Evolutionary conservation across 805 yeast species (phyloP).

Genomic region (Barnettozyma botsteinii): DNA sequence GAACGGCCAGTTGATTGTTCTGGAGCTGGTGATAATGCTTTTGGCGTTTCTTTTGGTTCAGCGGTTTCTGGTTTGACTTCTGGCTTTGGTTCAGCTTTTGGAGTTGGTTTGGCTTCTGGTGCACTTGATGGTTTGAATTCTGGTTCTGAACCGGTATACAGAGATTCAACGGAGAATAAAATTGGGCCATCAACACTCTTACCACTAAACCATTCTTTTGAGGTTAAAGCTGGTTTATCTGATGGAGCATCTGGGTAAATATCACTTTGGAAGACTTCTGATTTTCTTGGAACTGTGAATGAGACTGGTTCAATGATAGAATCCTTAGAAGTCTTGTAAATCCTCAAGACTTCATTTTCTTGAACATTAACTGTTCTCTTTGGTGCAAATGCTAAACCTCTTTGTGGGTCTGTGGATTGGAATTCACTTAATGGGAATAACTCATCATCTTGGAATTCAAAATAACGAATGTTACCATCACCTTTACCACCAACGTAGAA

Average conservation of each 20-base stretch:
- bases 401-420: slow-evolving; percentile 86
- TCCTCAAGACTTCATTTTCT: slow-evolving; percentile 78
- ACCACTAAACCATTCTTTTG: slow-evolving; percentile 77
- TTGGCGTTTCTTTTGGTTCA: slow-evolving; percentile 20
- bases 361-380: slow-evolving; percentile 70
- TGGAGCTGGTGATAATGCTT: slow-evolving; percentile 12
- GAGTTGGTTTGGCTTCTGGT: slow-evolving; percentile 7
- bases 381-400: slow-evolving; percentile 92
- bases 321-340: slow-evolving; percentile 87
- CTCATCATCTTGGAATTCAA: slow-evolving; percentile 80
- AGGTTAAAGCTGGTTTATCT: slow-evolving; percentile 66
- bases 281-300: slow-evolving; percentile 88
- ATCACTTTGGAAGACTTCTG: slow-evolving; percentile 89
- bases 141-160: slow-evolving; percentile 72
- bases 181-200: slow-evolving; percentile 79
- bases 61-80: slow-evolving; percentile 13
- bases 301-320: slow-evolving; percentile 83
- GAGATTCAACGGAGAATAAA: slow-evolving; percentile 63
- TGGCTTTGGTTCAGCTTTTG: slow-evolving; percentile 27
- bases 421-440: slow-evolving; percentile 83
- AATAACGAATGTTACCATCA: slow-evolving; percentile 95
- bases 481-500: slow-evolving; percentile 94
- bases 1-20: slow-evolving; percentile 18
- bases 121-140: slow-evolving; percentile 31
- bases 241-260: slow-evolving; percentile 91